Conservation (phyloP, 2,329 filamentous ascomycete genomes). For the Ceratocystis huliohia region DNA sequence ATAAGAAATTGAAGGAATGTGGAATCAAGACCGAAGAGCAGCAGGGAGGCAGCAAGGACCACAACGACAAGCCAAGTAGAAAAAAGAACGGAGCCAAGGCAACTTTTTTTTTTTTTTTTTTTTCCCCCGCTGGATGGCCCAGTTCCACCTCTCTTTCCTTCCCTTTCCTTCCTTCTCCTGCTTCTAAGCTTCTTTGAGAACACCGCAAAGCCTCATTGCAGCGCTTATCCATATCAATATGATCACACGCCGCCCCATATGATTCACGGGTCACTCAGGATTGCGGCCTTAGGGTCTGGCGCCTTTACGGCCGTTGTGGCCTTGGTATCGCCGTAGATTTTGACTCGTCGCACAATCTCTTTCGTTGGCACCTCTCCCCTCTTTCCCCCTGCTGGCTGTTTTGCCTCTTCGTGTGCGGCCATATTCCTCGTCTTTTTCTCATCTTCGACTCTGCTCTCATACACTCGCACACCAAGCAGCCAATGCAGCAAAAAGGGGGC, state of each 20-base stretch:
- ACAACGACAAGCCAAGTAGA: not conserved
- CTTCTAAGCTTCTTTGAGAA: too few relatives aligned
- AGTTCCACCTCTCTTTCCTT: too few relatives aligned
- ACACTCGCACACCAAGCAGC: not conserved
- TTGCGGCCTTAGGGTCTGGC: too few relatives aligned
- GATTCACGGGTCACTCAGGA: too few relatives aligned
- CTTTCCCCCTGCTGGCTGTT: not conserved
- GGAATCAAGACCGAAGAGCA: not conserved
- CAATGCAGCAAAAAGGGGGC: constrained; percentile 1
- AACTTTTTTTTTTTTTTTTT: not conserved
- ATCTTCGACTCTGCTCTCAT: too few relatives aligned
- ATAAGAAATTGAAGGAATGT: not conserved
- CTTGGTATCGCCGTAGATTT: not conserved
- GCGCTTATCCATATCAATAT: too few relatives aligned
- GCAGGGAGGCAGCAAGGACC: not conserved
- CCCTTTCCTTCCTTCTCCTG: too few relatives aligned
- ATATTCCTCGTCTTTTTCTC: not conserved
- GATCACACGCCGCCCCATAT: too few relatives aligned
- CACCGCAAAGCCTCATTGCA: too few relatives aligned
- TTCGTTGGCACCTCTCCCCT: not conserved
- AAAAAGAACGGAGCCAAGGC: not conserved
- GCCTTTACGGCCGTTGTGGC: too few relatives aligned
- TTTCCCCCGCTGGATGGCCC: too few relatives aligned
- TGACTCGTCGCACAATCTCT: not conserved
- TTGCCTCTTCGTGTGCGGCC: not conserved